Conservation (phyloP, 2,329 filamentous ascomycete species). For the Nothomitra cinnamomea region DNA sequence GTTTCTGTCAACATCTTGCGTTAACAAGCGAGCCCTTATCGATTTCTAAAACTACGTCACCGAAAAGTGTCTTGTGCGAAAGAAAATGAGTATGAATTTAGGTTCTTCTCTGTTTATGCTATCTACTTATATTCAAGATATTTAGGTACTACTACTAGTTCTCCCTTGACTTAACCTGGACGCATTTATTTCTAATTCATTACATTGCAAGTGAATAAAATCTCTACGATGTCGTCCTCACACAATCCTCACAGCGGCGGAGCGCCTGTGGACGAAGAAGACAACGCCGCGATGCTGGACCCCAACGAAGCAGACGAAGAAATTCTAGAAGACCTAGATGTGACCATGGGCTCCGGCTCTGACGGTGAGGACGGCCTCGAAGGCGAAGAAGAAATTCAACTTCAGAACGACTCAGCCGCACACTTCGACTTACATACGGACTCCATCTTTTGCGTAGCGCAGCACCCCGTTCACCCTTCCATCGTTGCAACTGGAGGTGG, state of each 20-base stretch:
- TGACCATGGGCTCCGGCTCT: conserved; percentile 64
- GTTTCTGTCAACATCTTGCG: too few relatives aligned
- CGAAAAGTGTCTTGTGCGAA: too few relatives aligned
- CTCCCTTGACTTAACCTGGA: too few relatives aligned
- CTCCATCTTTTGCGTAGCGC: conserved; percentile 86
- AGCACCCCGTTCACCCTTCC: conserved; percentile 63
- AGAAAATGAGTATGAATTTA: too few relatives aligned
- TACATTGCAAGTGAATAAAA: too few relatives aligned
- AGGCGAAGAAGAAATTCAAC: conserved; percentile 48
- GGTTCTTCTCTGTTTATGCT: too few relatives aligned
- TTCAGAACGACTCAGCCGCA: conserved; percentile 83
- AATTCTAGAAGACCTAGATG: conserved; percentile 49
- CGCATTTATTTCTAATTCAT: too few relatives aligned
- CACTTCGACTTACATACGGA: conserved; percentile 86
- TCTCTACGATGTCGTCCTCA: conserved; percentile 8
- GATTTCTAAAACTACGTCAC: too few relatives aligned
- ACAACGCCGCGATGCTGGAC: conserved; percentile 56
- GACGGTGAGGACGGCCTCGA: conserved; percentile 40
- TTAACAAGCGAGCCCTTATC: too few relatives aligned
- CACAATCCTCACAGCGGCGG: conserved; percentile 11
- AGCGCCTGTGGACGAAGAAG: conserved; percentile 28
- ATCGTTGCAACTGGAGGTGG: conserved; percentile 80
- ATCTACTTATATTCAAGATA: too few relatives aligned
- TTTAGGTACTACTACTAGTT: too few relatives aligned
- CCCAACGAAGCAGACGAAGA: conserved; percentile 66